Evolutionary conservation across 768 basidiomycete genomes (phyloP).

Genomic region (Cystofilobasidium ferigula): DNA sequence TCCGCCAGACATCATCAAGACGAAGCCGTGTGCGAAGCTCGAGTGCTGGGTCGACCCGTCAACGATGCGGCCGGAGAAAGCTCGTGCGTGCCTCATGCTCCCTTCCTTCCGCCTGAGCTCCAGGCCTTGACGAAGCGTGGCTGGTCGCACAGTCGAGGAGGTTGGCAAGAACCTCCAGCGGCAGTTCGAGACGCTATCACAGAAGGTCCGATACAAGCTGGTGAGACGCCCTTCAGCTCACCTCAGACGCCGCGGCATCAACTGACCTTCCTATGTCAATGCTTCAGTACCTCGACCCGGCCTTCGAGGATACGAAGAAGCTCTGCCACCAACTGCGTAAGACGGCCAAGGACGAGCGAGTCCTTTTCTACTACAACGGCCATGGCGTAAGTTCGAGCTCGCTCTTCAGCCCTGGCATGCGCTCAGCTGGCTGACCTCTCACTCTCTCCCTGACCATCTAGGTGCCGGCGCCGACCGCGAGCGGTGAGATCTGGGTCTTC

Average conservation of each 20-base stretch:
- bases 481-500: constrained; percentile 96
- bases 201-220: constrained; percentile 82
- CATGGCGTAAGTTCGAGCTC: constrained; percentile 63
- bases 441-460: neutral
- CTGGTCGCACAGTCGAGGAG: constrained; percentile 20
- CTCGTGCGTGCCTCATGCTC: constrained; percentile 72
- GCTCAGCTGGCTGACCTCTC: neutral
- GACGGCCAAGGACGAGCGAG: constrained; percentile 82
- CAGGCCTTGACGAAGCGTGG: constrained; percentile 42
- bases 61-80: constrained; percentile 81
- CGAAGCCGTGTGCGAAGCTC: constrained; percentile 82
- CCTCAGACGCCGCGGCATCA: neutral
- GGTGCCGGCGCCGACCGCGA: constrained; percentile 56
- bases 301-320: constrained; percentile 80
- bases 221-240: constrained; percentile 28
- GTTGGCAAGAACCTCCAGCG: constrained; percentile 54
- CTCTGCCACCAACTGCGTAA: constrained; percentile 74
- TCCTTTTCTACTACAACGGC: constrained; percentile 94
- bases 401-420: neutral
- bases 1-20: constrained; percentile 95
- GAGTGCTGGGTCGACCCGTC: constrained; percentile 98
- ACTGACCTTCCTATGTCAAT: neutral
- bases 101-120: constrained; percentile 32
- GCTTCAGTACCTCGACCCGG: constrained; percentile 74
- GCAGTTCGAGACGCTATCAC: constrained; percentile 90